These are phyloP conservation scores for Ottelia alismoides DNA, from an alignment of 106 monocot species.

Conservation along the genomic window DNA sequence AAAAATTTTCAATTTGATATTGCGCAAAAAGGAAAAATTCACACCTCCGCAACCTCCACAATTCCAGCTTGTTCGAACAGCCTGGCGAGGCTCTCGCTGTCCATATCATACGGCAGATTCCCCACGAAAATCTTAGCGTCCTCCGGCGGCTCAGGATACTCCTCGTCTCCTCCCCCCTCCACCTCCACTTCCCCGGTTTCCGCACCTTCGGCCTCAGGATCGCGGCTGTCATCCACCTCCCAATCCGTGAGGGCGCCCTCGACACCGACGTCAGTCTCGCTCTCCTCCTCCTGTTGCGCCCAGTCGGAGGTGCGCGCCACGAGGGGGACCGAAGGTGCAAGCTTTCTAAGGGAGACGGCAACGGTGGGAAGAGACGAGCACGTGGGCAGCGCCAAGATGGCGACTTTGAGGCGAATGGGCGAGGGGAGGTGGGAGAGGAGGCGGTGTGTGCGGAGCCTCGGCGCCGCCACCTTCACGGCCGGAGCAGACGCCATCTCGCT, in stretches of 20 bases:
- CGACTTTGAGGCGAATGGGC: no score
- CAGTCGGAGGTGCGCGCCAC: slow-evolving; percentile 23
- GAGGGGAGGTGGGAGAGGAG: no score
- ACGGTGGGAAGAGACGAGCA: no score
- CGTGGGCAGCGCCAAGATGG: no score
- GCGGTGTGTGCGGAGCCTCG: no score
- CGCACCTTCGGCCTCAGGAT: neutral
- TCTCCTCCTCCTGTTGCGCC: slow-evolving; percentile 28
- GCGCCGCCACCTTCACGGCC: no score
- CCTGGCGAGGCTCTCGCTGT: slow-evolving; percentile 59
- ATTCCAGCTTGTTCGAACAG: slow-evolving; percentile 60
- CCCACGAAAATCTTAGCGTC: slow-evolving; percentile 84
- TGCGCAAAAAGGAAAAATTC: no score
- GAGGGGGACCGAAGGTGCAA: no score
- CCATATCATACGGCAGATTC: slow-evolving; percentile 54
- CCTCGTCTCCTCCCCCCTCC: neutral
- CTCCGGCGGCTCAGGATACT: slow-evolving; percentile 47
- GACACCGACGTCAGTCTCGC: slow-evolving; percentile 2
- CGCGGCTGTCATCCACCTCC: neutral
- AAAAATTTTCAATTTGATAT: no score
- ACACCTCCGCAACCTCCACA: slow-evolving; percentile 78
- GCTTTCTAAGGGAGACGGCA: no score
- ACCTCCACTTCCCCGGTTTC: neutral
- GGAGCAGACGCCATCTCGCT: no score
- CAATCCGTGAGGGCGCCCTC: no score